Percentiles rank a stretch among this genome's conserved stretches.
Evolutionary conservation across 2,329 filamentous ascomycete genomes (phyloP).

Genomic region (Didymella pinodella): DNA sequence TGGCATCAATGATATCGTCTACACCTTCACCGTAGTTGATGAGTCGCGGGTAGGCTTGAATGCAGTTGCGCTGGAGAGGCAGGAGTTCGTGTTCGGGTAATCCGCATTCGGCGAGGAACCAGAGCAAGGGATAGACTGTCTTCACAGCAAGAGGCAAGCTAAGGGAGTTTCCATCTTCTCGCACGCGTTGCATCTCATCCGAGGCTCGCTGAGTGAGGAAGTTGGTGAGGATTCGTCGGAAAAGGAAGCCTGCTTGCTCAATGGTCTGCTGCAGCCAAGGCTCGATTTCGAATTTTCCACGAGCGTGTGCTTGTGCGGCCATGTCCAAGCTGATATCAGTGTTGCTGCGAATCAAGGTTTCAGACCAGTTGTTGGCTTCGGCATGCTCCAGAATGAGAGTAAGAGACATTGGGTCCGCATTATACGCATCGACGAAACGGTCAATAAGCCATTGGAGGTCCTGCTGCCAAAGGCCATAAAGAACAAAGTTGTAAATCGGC

Average conservation of each 20-base stretch:
- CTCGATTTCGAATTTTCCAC: constrained; percentile 79
- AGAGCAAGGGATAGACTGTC: constrained; percentile 81
- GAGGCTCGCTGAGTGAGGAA: constrained; percentile 87
- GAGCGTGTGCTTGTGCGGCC: constrained; percentile 82
- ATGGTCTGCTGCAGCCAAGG: constrained; percentile 79
- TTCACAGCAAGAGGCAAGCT: constrained; percentile 83
- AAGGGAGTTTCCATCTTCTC: constrained; percentile 70
- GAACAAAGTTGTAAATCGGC: constrained; percentile 82
- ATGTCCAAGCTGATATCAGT: constrained; percentile 90
- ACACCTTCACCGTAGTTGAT: constrained; percentile 97
- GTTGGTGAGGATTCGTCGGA: constrained; percentile 75
- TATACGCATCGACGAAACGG: constrained; percentile 79
- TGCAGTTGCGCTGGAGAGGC: constrained; percentile 82
- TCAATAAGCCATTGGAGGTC: constrained; percentile 86
- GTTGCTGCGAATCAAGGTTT: constrained; percentile 77
- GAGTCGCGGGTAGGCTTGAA: constrained; percentile 89
- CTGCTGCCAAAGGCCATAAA: constrained; percentile 90
- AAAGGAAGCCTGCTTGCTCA: constrained; percentile 68
- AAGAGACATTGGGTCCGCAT: constrained; percentile 71
- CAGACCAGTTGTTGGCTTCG: constrained; percentile 81
- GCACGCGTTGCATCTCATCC: constrained; percentile 77
- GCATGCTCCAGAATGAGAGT: constrained; percentile 80
- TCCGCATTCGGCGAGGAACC: constrained; percentile 70
- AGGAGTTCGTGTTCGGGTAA: constrained; percentile 75
- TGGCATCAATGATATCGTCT: constrained; percentile 88